phyloP scores from a whole-genome alignment of 352 stramenopile genomes.

The Globisporangium okanoganense region DNA sequence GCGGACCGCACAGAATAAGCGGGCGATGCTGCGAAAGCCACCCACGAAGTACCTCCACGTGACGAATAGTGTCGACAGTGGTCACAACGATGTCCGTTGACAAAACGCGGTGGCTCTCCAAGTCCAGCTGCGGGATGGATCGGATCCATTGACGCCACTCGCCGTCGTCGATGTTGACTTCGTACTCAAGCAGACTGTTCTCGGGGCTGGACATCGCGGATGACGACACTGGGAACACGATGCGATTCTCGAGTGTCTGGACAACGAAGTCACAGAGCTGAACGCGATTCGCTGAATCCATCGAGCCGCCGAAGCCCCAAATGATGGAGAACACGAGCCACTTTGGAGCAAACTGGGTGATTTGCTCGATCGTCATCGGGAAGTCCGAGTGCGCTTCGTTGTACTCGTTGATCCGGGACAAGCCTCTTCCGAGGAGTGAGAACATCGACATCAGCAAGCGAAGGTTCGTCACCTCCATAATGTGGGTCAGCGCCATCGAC shows the following conservation, averaged over 20 bases:
- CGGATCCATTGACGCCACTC: conserved; percentile 96
- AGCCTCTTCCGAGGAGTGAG: conserved; percentile 92
- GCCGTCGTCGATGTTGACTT: conserved; percentile 96
- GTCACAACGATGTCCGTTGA: conserved; percentile 98
- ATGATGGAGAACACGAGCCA: conserved; percentile 98
- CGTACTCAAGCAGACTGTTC: conserved; percentile 93
- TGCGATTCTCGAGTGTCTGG: conserved; percentile 86
- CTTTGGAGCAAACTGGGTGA: conserved; percentile 94
- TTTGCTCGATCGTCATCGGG: conserved; percentile 95
- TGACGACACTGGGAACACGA: conserved; percentile 79
- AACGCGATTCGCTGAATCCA: conserved; percentile 91
- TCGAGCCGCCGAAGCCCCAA: conserved; percentile 98
- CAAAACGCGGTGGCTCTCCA: conserved; percentile 96
- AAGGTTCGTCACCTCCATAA: conserved; percentile 95
- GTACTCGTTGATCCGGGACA: conserved; percentile 96
- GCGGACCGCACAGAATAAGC: conserved; percentile 97
- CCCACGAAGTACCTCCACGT: conserved; percentile 96
- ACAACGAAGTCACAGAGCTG: conserved; percentile 89
- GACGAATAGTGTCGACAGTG: conserved; percentile 98
- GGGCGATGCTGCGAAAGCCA: conserved; percentile 97
- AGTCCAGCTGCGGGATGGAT: conserved; percentile 96
- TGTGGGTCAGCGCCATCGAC: conserved; percentile 88
- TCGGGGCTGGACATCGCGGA: conserved; percentile 40
- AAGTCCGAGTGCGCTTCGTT: conserved; percentile 99
- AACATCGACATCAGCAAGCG: conserved; percentile 96